A percentile compares a stretch with the other conserved stretches of the same genome.
These are phyloP conservation scores for Toxicodendron radicans DNA, from an alignment of 345 rosid species.

Conservation along the genomic window DNA sequence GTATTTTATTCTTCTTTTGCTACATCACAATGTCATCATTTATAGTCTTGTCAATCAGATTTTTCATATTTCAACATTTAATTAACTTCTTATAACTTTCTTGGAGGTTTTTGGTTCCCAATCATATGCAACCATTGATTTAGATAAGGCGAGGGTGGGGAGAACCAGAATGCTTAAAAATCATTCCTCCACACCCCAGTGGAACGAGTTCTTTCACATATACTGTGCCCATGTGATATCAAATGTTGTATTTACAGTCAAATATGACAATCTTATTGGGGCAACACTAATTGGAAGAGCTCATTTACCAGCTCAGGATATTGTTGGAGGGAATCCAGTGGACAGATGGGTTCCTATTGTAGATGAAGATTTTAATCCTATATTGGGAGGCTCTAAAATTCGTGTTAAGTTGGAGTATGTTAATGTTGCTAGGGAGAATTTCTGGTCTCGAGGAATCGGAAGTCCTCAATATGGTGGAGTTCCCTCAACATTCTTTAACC, in stretches of 20 bases:
- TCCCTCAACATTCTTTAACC: slow-evolving; percentile 54
- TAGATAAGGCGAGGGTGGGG: slow-evolving; percentile 69
- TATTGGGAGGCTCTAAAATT: slow-evolving; percentile 47
- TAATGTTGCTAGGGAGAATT: slow-evolving; percentile 27
- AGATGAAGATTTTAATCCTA: slow-evolving; percentile 34
- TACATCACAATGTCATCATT: not conserved
- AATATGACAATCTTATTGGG: slow-evolving; percentile 50
- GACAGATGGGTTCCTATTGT: slow-evolving; percentile 47
- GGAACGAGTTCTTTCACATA: slow-evolving; percentile 58
- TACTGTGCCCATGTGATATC: too few relatives aligned
- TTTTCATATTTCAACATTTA: not conserved
- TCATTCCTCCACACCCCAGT: slow-evolving; percentile 34
- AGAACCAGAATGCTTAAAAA: slow-evolving; percentile 49
- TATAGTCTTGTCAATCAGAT: too few relatives aligned
- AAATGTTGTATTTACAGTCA: slow-evolving; percentile 54
- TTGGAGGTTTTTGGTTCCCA: slow-evolving; percentile 42
- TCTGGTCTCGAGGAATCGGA: slow-evolving; percentile 65
- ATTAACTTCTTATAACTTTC: not conserved
- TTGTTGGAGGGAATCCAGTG: slow-evolving; percentile 33
- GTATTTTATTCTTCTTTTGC: not conserved
- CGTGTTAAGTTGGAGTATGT: slow-evolving; percentile 45
- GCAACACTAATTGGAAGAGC: slow-evolving; percentile 78
- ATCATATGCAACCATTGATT: slow-evolving; percentile 66
- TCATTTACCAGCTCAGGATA: slow-evolving; percentile 50
- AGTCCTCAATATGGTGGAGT: slow-evolving; percentile 42